phyloP scores from a whole-genome alignment of 164 flowering plant genomes.

The Aristolochia contorta region DNA sequence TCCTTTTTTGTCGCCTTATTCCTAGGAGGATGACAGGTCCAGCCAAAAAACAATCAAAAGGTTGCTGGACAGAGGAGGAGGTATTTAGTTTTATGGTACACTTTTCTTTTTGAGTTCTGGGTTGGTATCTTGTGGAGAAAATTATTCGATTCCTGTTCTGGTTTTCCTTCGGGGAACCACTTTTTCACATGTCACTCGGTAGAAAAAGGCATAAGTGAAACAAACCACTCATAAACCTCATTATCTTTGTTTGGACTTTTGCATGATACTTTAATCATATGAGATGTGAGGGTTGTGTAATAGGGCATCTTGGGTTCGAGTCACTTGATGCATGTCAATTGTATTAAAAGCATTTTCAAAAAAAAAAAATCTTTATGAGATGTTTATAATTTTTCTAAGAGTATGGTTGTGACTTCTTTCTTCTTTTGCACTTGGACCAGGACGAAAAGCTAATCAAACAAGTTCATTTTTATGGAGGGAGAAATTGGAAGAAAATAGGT shows the following conservation, averaged over 20 bases:
- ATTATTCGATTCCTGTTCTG: background rate
- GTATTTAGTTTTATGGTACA: constrained; percentile 16
- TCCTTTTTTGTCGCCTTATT: background rate
- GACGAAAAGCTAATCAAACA: constrained; percentile 30
- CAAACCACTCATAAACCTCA: background rate
- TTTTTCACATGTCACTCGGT: background rate
- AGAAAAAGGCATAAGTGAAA: background rate
- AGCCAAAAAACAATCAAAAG: constrained; percentile 43
- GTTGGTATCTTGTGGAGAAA: background rate
- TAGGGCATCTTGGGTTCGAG: no score
- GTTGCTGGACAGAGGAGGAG: constrained; percentile 61
- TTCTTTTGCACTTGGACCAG: constrained; percentile 19
- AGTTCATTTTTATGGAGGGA: constrained; percentile 33
- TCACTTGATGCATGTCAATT: no score
- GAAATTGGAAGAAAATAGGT: constrained; percentile 70
- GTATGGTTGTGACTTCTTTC: constrained; percentile 2
- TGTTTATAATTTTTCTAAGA: constrained; percentile 2
- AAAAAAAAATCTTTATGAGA: no score
- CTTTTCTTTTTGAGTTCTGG: background rate
- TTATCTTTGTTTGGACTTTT: background rate
- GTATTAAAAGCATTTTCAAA: no score
- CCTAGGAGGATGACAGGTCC: constrained; percentile 37
- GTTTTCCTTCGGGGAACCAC: no score
- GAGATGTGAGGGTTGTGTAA: no score
- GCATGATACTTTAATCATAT: background rate